Conservation (phyloP, 2,329 filamentous ascomycete genomes). For the Dactylellina leptospora region DNA sequence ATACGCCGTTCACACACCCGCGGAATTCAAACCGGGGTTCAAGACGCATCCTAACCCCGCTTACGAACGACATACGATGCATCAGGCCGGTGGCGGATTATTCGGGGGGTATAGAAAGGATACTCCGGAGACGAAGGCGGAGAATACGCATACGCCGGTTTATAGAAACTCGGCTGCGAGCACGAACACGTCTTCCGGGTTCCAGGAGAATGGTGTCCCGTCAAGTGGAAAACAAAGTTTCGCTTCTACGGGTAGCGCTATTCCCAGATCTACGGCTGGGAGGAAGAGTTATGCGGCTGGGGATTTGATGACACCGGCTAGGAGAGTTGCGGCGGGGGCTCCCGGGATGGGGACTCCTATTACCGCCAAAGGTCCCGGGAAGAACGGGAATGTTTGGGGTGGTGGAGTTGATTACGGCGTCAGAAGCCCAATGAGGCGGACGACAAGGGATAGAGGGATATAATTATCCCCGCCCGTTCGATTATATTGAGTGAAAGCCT, state of each 20-base stretch:
- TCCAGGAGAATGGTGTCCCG: constrained; percentile 19
- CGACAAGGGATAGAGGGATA: constrained; percentile 33
- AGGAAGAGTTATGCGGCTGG: constrained; percentile 36
- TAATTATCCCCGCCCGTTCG: neutral
- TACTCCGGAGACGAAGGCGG: constrained; percentile 7
- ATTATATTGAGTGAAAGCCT: neutral
- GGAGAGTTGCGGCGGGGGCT: constrained; percentile 14
- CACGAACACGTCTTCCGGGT: constrained; percentile 1
- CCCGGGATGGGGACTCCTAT: neutral
- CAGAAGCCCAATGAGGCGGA: constrained; percentile 39
- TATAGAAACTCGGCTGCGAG: neutral
- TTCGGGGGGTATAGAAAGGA: constrained; percentile 21
- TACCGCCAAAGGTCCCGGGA: constrained; percentile 16
- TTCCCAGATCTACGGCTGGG: constrained; percentile 17
- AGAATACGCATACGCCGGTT: neutral
- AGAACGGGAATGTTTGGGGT: constrained; percentile 49
- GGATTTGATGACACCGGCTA: constrained; percentile 41
- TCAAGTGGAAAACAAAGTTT: constrained; percentile 22
- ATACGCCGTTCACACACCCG: constrained; percentile 14
- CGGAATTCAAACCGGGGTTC: constrained; percentile 28
- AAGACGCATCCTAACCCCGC: constrained; percentile 25
- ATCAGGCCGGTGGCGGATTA: constrained; percentile 15
- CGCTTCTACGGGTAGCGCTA: constrained; percentile 8
- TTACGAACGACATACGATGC: constrained; percentile 22
- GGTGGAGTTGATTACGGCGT: constrained; percentile 44